Percentiles rank a stretch among this genome's conserved stretches.
These are phyloP conservation scores for Alliaria petiolata DNA, from an alignment of 345 rosid species.

Conservation along the genomic window DNA sequence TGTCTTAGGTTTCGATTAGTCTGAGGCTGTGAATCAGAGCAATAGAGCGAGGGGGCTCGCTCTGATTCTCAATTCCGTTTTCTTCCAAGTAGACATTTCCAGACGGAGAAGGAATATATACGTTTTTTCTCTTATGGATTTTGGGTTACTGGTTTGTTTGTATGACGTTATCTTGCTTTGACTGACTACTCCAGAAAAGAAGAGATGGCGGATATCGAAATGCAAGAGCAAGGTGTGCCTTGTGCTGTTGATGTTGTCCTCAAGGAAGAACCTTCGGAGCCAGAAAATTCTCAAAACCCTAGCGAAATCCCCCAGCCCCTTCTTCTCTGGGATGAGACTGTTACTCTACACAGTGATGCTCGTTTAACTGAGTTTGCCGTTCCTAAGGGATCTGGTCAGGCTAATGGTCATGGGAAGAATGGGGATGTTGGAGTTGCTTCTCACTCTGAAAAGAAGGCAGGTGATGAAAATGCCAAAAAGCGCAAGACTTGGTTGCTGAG, in stretches of 20 bases:
- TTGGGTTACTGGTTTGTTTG: background rate
- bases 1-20: slow-evolving; percentile 1
- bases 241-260: slow-evolving; percentile 18
- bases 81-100: background rate
- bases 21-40: background rate
- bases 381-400: background rate
- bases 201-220: slow-evolving; percentile 52
- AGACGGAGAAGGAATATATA: background rate
- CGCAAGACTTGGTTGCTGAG: slow-evolving; percentile 58
- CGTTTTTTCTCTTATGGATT: background rate
- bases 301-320: slow-evolving; percentile 29
- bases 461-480: slow-evolving; percentile 33
- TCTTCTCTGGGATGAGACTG: slow-evolving; percentile 25
- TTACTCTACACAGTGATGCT: slow-evolving; percentile 30
- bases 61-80: background rate
- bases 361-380: background rate
- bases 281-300: slow-evolving; percentile 8
- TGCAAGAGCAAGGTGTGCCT: slow-evolving; percentile 35
- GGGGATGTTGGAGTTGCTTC: slow-evolving; percentile 15
- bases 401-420: slow-evolving; percentile 5
- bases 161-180: background rate
- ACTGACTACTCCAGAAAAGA: slow-evolving; percentile 6
- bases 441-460: slow-evolving; percentile 28
- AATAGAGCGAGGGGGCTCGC: background rate
- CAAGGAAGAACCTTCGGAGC: slow-evolving; percentile 23